These are phyloP conservation scores for Gossypium gossypioides DNA, from an alignment of 441 rosid genomes.

Conservation along the genomic window DNA sequence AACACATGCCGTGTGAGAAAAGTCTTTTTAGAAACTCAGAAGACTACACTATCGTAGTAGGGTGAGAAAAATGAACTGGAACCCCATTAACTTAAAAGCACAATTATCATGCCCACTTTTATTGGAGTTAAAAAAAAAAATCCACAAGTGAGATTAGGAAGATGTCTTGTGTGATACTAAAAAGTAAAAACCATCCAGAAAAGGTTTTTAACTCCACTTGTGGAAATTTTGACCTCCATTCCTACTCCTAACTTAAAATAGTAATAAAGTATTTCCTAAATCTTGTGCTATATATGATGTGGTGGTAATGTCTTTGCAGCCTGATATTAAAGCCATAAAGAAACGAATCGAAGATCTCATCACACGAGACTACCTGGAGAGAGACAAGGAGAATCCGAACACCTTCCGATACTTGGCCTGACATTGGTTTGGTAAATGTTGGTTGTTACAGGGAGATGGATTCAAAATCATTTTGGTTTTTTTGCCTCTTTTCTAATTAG, in stretches of 20 bases:
- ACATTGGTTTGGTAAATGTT: not conserved
- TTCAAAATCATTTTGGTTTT: not conserved
- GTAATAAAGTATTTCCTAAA: too few relatives aligned
- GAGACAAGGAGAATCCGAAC: slow-evolving; percentile 59
- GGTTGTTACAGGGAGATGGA: not conserved
- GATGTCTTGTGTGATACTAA: too few relatives aligned
- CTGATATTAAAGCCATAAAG: slow-evolving; percentile 91
- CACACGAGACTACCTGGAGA: slow-evolving; percentile 72
- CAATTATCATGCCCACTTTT: too few relatives aligned
- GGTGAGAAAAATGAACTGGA: too few relatives aligned
- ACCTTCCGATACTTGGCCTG: slow-evolving; percentile 61
- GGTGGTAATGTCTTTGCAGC: slow-evolving; percentile 41
- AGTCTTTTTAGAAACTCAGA: not conserved
- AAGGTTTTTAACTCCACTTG: too few relatives aligned
- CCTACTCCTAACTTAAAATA: too few relatives aligned
- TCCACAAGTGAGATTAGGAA: too few relatives aligned
- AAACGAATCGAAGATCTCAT: slow-evolving; percentile 88
- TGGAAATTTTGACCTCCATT: too few relatives aligned
- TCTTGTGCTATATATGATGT: not conserved
- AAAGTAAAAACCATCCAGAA: too few relatives aligned
- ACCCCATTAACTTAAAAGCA: too few relatives aligned
- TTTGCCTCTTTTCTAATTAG: not conserved
- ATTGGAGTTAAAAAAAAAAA: too few relatives aligned
- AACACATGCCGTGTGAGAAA: not conserved
- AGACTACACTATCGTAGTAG: not conserved